Evolutionary conservation across 106 monocot species (phyloP), one percentile per base, ranked within the genome.

Genomic region (Chionographis japonica): DNA sequence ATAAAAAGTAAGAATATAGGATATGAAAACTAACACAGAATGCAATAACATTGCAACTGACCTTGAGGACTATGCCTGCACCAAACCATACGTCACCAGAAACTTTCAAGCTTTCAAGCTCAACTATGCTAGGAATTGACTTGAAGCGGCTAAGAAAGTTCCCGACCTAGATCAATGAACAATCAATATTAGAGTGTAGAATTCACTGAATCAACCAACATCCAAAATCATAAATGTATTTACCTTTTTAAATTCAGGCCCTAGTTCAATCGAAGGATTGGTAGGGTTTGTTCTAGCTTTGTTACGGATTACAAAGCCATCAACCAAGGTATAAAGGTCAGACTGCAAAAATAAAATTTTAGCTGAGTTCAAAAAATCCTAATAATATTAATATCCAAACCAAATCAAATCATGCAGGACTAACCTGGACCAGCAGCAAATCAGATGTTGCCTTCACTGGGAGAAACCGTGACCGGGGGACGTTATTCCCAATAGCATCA

Each of bases 361-460:
- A 12, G 4, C 8, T 4, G 12, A 15, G 54, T n/a, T 12, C 27
- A 2, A 51, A 6, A 36, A 55, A 69, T 77, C 18, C 82, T 54
- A n/a, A 65, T 38, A 2, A 77, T 73, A 27, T 55, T 77, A 82
- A 4, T 77, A 77, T 58, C 74, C 77, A 20, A 36, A 50, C 41
- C 70, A 46, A 54, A 54, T 1, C 38, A 27, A 36, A 15, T 4
- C 12, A 3, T 42, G 10, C 9, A 68, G 14, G 9, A 27, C 37
- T 61, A 50, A 92, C 97, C 89, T 98, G 97, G 37, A 98, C 97
- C 63, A 98, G 85, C 50, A 92, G 87, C 75, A 94, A 80, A 76
- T 94, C 94, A 39, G 94, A 90, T 66, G 90, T 90, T 56, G 90
- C 85, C 70, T 93, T 93, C 68, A 93, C 93, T 6, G 89, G 93